Base-by-base conservation (phyloP, 164 flowering plant species). In the Macadamia tetraphylla region DNA sequence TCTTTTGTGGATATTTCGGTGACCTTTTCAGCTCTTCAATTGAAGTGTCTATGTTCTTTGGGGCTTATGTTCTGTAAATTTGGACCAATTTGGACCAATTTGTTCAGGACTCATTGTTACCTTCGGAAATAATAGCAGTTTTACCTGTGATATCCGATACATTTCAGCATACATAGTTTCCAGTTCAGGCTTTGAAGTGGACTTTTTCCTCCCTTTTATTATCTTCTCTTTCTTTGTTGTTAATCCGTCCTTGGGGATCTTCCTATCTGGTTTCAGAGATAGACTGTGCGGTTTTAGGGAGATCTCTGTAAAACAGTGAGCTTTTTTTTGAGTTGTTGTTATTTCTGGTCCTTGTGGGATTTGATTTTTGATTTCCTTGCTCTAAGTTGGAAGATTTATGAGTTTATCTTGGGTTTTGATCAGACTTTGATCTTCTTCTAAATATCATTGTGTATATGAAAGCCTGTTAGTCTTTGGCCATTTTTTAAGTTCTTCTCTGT, bases 1-100 rank as follows among this genome's bases (percentile, higher is more conserved):
- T 23, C 64, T 65, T 52, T 55, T 60, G 81, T 82, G 81, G 81
- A 80, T 76, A 79, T 71, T 74, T 64, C 70, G 64, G 32, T 52
- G 44, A 48, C 6, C 76, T 76, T 70, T 73, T 70, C 48, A 66
- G 68, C 56, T 68, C 69, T 62, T 42, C 62, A 59, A 60, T 66
- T 75, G 60, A 72, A 74, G 56, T 64, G 58, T 61, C 63, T 60
- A 14, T 53, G 52, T 23, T 49, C 58, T 74, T 71, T 7, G 18
- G 68, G 23, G 44, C 66, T 67, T 64, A 46, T 67, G 14, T 64
- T 49, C 46, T 30, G 58, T 32, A 44, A 53, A 57, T 69, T 59
- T 44, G 71, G 57, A 29, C 67, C 71, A 53, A 57, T 69, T 59
- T 44, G 71, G 57, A 29, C 67, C 71, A 51, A 70, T 35, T 35